These are phyloP conservation scores for Alliaria petiolata DNA, from an alignment of 345 rosid species.

Conservation along the genomic window DNA sequence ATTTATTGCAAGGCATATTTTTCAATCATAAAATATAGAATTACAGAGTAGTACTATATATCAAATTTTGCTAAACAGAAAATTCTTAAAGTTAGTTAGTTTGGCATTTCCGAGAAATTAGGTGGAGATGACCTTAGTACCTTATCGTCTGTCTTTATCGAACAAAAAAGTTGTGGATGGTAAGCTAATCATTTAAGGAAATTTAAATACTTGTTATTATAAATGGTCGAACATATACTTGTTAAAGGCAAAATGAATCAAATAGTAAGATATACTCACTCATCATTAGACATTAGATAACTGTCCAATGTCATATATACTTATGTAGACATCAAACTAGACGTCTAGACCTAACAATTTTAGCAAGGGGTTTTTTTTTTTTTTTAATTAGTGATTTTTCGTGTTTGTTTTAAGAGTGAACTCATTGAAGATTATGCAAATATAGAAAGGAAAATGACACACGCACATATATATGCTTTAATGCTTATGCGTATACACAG, in stretches of 20 bases:
- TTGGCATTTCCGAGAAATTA: constrained; percentile 23
- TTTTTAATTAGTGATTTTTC: not conserved
- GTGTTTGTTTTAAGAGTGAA: too few relatives aligned
- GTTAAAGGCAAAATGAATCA: constrained; percentile 8
- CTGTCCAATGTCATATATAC: constrained; percentile 4
- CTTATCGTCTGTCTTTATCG: constrained; percentile 23
- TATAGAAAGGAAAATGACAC: not conserved
- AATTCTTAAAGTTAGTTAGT: constrained; percentile 8
- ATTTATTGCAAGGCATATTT: not conserved
- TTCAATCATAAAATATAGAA: not conserved
- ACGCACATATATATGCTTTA: not conserved
- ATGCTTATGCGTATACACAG: not conserved
- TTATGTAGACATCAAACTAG: constrained; percentile 6
- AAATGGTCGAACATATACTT: constrained; percentile 8
- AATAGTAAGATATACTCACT: too few relatives aligned
- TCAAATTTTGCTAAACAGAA: not conserved
- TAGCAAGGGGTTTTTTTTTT: not conserved
- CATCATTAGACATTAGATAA: constrained; percentile 30
- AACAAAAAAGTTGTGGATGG: constrained; percentile 30
- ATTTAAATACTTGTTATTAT: constrained; percentile 9
- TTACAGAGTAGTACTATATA: not conserved
- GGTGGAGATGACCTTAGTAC: constrained; percentile 22
- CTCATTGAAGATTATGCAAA: not conserved
- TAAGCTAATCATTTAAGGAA: constrained; percentile 35
- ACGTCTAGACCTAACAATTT: constrained; percentile 13